Base-by-base conservation (phyloP, 108 stramenopile species). In the Nitzschia putrida region DNA sequence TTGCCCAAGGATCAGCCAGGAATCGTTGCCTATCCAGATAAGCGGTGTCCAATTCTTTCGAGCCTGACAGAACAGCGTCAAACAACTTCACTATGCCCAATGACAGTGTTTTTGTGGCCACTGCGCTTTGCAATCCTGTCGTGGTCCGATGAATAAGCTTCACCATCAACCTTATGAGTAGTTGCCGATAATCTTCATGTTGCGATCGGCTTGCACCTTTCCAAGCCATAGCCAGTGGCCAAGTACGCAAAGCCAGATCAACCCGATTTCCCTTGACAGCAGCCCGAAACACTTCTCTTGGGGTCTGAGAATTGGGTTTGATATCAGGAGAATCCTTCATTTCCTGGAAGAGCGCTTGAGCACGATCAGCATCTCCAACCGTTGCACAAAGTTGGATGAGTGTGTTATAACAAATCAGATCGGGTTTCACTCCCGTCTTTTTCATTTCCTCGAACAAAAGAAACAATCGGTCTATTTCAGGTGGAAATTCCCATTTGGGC, bases 361-460 rank as follows among this genome's bases (percentile, higher is more conserved):
- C 80, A 25, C 77, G 80, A 51, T 79, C 72, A 5, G 89, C 55
- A 50, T 95, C 90, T 20, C 91, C 91, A 22, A 79, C 82, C 10
- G 83, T 75, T 3, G 94, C 85, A 65, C 90, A 93, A 1, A 90
- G 87, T 53, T 80, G 73, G 37, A 95, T 66, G 1, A 95, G 72
- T 23, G 90, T 79, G 64, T 95, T 93, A 77, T 91, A 95, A 47
- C 87, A 90, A 42, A 88, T 88, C 13, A 93, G 24, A 74, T 95
- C 94, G 1, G 90, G 90, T 23, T 70, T 66, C 0, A 77, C 79
- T 12, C 89, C 93, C 2, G 82, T 61, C 4, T 78, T 72, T 55
- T 91, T 82, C 88, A 95, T 91, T 65, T 88, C 87, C 76, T 91
- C 84, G 71, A 93, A 95, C 0, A 91, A 80, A 43, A 92, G 51